phyloP scores from a whole-genome alignment of 2,329 filamentous ascomycete species.

The Myriangium duriaei region DNA sequence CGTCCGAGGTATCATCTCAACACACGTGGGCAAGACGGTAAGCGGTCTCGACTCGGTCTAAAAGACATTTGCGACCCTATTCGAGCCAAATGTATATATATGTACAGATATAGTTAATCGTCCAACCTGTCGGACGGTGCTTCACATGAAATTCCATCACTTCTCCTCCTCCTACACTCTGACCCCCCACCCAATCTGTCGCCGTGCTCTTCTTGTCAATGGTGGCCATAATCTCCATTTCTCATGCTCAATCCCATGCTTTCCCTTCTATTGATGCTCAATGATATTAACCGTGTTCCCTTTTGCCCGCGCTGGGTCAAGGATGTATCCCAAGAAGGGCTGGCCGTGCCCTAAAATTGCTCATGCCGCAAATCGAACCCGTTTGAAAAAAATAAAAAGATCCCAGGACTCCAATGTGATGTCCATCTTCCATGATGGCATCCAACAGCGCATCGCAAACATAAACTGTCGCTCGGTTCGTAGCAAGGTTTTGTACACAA shows the following conservation, averaged over 20 bases:
- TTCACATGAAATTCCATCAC: too few relatives aligned
- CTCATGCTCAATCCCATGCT: neutral
- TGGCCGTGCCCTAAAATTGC: neutral
- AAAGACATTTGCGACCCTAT: constrained; percentile 1
- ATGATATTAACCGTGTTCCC: neutral
- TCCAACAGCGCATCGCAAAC: neutral
- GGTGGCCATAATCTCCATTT: neutral
- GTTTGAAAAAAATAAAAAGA: neutral
- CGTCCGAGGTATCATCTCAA: too few relatives aligned
- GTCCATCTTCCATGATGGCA: neutral
- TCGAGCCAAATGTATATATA: constrained; percentile 9
- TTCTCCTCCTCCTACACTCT: too few relatives aligned
- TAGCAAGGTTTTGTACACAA: too few relatives aligned
- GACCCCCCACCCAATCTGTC: too few relatives aligned
- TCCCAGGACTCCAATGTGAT: neutral
- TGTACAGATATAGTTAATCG: constrained; percentile 1
- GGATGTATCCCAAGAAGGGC: neutral
- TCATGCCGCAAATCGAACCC: too few relatives aligned
- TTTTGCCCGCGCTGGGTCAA: neutral
- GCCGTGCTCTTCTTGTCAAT: too few relatives aligned
- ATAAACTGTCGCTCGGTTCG: too few relatives aligned
- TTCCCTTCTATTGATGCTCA: neutral
- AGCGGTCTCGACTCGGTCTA: neutral
- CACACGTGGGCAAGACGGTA: too few relatives aligned
- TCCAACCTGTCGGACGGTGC: too few relatives aligned